Percentiles rank a stretch among this genome's conserved stretches.
These are phyloP conservation scores for Iberis pinnata DNA, from an alignment of 345 rosid species.

Conservation along the genomic window DNA sequence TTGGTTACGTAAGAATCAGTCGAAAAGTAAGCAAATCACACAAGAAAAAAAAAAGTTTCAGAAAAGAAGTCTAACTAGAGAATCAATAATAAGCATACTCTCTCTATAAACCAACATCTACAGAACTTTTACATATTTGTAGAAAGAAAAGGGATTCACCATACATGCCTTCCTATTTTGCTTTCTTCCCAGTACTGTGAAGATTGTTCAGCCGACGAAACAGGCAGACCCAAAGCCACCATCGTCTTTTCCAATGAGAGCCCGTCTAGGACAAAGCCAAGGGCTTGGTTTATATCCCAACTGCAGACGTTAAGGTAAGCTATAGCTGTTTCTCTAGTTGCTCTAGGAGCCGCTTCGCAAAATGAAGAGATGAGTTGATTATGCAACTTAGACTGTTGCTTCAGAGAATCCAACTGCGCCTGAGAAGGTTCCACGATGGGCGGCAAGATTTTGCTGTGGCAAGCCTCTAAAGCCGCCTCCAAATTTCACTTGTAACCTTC, in stretches of 20 bases:
- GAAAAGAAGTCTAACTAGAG: no score
- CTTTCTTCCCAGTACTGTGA: not conserved
- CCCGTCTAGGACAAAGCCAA: not conserved
- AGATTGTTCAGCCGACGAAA: no score
- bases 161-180: not conserved
- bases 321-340: not conserved
- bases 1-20: no score
- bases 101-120: no score
- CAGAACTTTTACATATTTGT: no score
- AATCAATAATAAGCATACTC: no score
- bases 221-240: no score
- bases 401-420: not conserved
- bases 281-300: not conserved
- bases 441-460: constrained; percentile 2
- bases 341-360: not conserved
- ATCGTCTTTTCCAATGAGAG: not conserved
- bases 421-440: not conserved
- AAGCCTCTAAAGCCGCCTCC: not conserved
- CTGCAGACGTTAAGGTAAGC: not conserved
- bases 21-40: no score
- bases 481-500: not conserved
- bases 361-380: not conserved
- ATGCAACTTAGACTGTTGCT: not conserved
- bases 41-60: no score
- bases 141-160: constrained; percentile 4